Evolutionary conservation across 805 yeast genomes (phyloP), one percentile per base, ranked within the genome.

Genomic region (Ogataea nonfermentans): DNA sequence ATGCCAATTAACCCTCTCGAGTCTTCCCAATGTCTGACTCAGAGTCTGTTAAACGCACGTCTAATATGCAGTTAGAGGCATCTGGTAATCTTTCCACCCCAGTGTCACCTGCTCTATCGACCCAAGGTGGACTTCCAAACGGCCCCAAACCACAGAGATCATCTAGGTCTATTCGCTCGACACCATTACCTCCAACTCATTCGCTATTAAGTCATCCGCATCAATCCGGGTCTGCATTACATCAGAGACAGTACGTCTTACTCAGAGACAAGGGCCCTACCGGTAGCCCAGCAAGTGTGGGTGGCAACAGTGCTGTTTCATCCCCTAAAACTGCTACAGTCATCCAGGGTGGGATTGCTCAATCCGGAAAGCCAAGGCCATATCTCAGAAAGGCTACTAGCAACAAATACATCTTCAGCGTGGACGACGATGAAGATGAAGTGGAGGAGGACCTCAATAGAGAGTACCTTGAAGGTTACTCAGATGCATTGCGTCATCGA

Each of bases 371-470:
- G 29, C 53, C 57, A 2, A 49, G 33, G 29, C 61, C 61, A 6
- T 51, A 25, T 16, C 34, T 58, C 1, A 48, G 52, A 31, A 60
- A 59, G 31, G 55, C 57, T 16, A 51, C 63, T 2, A 53, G 61
- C 4, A 40, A 61, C 2, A 59, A 56, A 39, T 65, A 63, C 40
- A 67, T 84, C 0, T 87, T 81, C 57, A 79, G 89, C 24, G 95
- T 86, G 0, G 95, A 87, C 56, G 95, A 87, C 59, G 88, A 83
- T 52, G 76, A 84, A 29, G 76, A 77, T 47, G 95, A 86, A 47
- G 71, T 80, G 12, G 83, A 78, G 44, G 76, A 74, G 12, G 84
- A 76, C 48, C 60, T 73, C 37, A 76, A 72, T 43, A 59, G 78
- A 16, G 76, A 77, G 47, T 85, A 84, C 53, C 51, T 79, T 23